Conservation (phyloP, 768 basidiomycete species). For the Boletus barrowsii region DNA sequence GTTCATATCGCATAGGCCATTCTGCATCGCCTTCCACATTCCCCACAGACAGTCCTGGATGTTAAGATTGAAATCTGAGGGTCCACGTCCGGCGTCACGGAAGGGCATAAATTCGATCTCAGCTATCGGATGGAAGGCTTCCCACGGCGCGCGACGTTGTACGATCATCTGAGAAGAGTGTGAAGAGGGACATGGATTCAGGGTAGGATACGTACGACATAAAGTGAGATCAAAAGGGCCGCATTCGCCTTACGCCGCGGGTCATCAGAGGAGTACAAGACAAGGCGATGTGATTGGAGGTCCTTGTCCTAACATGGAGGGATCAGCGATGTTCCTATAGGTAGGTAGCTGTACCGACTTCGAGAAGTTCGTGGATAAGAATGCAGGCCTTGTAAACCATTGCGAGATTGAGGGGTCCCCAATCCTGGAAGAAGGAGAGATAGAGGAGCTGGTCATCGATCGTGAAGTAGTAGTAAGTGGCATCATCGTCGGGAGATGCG, state of each 20-base stretch:
- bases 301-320: conserved; percentile 60
- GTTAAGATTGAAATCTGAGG: conserved; percentile 88
- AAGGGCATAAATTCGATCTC: conserved; percentile 93
- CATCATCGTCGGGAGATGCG: conserved; percentile 68
- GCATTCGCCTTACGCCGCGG: conserved; percentile 90
- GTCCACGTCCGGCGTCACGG: conserved; percentile 90
- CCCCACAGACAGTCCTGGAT: conserved; percentile 93
- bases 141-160: conserved; percentile 84
- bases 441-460: conserved; percentile 92
- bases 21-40: conserved; percentile 87
- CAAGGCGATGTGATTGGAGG: conserved; percentile 67
- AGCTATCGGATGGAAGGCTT: conserved; percentile 92
- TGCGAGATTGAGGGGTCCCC: conserved; percentile 89
- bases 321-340: conserved; percentile 18
- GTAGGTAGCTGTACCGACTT: conserved; percentile 45
- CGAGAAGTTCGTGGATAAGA: conserved; percentile 83
- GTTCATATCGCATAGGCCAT: conserved; percentile 90
- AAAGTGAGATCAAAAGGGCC: conserved; percentile 90
- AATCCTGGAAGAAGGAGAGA: conserved; percentile 92
- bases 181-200: conserved; percentile 14
- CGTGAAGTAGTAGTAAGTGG: conserved; percentile 85
- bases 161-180: conserved; percentile 76
- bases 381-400: conserved; percentile 94
- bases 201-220: conserved; percentile 60
- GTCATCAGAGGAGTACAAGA: conserved; percentile 86